Evolutionary conservation across 75 land plant species (phyloP).

Genomic region (Isoetes taiwanensis): DNA sequence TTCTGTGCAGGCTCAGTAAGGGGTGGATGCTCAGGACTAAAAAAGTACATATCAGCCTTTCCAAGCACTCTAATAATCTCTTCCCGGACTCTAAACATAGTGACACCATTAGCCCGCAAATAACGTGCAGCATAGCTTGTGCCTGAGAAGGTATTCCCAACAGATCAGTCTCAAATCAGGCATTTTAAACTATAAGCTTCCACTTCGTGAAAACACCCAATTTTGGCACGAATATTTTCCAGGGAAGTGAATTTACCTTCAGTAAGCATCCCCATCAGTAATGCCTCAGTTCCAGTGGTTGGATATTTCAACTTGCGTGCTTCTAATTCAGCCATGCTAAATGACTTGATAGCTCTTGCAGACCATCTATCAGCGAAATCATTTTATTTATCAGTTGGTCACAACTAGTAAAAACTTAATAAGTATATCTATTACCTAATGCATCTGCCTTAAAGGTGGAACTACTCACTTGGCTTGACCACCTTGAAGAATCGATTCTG

Average conservation of each 20-base stretch:
- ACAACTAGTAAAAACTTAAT: too few species aligned
- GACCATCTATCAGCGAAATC: constrained; percentile 76
- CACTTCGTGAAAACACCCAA: background rate
- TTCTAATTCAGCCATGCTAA: constrained; percentile 70
- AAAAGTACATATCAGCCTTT: constrained; percentile 38
- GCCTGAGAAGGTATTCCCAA: constrained; percentile 24
- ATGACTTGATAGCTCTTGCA: constrained; percentile 67
- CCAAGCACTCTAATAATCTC: constrained; percentile 55
- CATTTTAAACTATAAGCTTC: background rate
- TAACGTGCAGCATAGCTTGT: constrained; percentile 66
- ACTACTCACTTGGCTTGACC: too few species aligned
- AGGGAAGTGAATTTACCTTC: constrained; percentile 41
- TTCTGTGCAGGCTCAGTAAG: constrained; percentile 65
- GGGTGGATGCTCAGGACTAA: constrained; percentile 58
- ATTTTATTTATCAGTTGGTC: too few species aligned
- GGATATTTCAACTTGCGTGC: constrained; percentile 83
- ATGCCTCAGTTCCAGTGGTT: constrained; percentile 70
- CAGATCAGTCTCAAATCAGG: background rate
- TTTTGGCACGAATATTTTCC: background rate
- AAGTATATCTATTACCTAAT: too few species aligned
- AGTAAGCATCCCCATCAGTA: constrained; percentile 75
- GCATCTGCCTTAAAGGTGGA: too few species aligned
- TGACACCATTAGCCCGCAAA: constrained; percentile 57
- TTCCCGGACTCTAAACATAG: constrained; percentile 55
- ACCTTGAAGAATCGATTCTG: too few species aligned